Evolutionary conservation across 371 early-diverging fungal genomes (phyloP).

Genomic region (Mucor mucedo): DNA sequence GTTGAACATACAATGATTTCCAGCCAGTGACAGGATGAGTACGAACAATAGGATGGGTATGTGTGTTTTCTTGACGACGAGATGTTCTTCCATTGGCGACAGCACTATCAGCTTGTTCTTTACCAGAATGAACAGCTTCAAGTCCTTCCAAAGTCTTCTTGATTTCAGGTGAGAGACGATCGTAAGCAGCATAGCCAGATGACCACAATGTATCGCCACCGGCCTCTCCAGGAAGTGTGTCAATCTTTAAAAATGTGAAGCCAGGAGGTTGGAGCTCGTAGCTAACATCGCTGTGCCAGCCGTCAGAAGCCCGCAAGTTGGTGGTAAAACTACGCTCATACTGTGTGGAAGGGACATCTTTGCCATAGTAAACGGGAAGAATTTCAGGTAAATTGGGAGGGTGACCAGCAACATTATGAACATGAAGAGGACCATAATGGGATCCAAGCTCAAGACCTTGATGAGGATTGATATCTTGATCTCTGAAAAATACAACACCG

Average conservation of each 20-base stretch:
- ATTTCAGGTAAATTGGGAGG: conserved; percentile 4
- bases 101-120: conserved; percentile 41
- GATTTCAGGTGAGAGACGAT: conserved; percentile 58
- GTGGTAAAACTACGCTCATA: conserved; percentile 8
- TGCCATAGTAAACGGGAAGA: conserved; percentile 8
- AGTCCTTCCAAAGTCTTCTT: conserved; percentile 62
- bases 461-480: conserved; percentile 59
- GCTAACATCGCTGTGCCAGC: conserved; percentile 59
- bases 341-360: conserved; percentile 7
- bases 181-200: conserved; percentile 64
- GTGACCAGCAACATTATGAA: conserved; percentile 19
- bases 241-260: conserved; percentile 53
- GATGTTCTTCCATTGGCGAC: conserved; percentile 39
- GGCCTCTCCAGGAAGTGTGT: conserved; percentile 42
- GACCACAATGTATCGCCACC: conserved; percentile 70
- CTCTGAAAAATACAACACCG: conserved; percentile 66
- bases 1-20: conserved; percentile 66
- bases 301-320: not conserved
- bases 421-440: conserved; percentile 43
- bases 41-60: conserved; percentile 61
- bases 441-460: conserved; percentile 56
- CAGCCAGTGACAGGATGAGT: conserved; percentile 72
- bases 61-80: conserved; percentile 48
- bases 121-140: conserved; percentile 63
- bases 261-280: conserved; percentile 60